Percentiles rank a stretch among this genome's conserved stretches.
phyloP scores from a whole-genome alignment of 495 filamentous ascomycete species.

The Neurospora tetraspora region DNA sequence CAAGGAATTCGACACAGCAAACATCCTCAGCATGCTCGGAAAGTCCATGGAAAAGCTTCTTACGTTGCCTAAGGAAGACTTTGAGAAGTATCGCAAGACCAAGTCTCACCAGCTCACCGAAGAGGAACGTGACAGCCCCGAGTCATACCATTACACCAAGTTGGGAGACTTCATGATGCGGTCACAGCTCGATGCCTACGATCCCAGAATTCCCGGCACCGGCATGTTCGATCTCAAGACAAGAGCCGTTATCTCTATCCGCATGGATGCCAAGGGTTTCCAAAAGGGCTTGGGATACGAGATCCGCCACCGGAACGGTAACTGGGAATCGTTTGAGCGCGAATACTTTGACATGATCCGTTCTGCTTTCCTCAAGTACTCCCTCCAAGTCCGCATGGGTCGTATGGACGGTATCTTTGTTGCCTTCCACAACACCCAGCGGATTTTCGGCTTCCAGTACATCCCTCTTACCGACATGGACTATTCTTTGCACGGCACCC shows the following conservation, averaged over 20 bases:
- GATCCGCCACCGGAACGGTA: constrained; percentile 61
- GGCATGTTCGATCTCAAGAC: constrained; percentile 98
- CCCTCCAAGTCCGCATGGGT: constrained; percentile 88
- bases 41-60: constrained; percentile 95
- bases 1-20: constrained; percentile 81
- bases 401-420: constrained; percentile 99
- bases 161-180: constrained; percentile 89
- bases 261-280: constrained; percentile 67
- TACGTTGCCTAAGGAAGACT: constrained; percentile 70
- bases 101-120: constrained; percentile 53
- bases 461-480: constrained; percentile 83
- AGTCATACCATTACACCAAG: constrained; percentile 82
- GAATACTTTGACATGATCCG: constrained; percentile 97
- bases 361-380: constrained; percentile 92
- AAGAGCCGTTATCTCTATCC: constrained; percentile 78
- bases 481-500: constrained; percentile 63
- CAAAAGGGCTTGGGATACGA: constrained; percentile 79
- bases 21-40: constrained; percentile 79
- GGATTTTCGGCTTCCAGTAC: constrained; percentile 98
- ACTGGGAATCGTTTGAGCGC: constrained; percentile 84
- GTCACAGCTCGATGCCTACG: constrained; percentile 89
- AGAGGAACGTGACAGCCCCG: constrained; percentile 53
- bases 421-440: constrained; percentile 90
- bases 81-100: constrained; percentile 67
- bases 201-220: constrained; percentile 74